These are phyloP conservation scores for Sungouiella thailandica DNA, from an alignment of 805 yeast genomes.

Conservation along the genomic window DNA sequence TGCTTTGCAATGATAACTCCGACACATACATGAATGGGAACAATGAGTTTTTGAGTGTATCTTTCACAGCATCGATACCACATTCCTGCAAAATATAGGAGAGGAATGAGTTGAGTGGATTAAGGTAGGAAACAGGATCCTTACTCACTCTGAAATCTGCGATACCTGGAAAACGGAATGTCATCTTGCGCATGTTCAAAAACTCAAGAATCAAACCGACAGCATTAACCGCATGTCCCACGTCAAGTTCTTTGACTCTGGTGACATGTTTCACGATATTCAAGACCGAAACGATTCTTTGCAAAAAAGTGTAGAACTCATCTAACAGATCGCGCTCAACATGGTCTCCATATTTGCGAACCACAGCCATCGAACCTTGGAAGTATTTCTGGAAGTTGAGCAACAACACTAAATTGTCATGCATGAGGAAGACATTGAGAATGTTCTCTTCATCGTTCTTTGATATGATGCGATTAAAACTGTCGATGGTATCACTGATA, in stretches of 20 bases:
- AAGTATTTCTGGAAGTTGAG: conserved; percentile 47
- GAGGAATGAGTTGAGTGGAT: conserved; percentile 55
- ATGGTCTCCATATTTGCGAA: conserved; percentile 63
- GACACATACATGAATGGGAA: conserved; percentile 39
- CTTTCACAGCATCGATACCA: conserved; percentile 19
- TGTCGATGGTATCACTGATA: conserved; percentile 21
- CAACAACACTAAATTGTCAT: conserved; percentile 37
- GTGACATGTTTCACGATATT: conserved; percentile 25
- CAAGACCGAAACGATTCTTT: conserved; percentile 41
- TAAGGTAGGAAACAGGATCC: conserved; percentile 50
- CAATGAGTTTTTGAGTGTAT: conserved; percentile 6
- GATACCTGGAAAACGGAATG: conserved; percentile 24
- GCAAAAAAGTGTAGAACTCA: conserved; percentile 46
- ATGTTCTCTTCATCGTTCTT: conserved; percentile 16
- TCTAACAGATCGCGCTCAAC: conserved; percentile 50
- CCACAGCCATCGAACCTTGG: conserved; percentile 54
- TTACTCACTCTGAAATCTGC: conserved; percentile 41
- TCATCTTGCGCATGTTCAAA: conserved; percentile 22
- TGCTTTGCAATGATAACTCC: conserved; percentile 54
- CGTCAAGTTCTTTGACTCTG: conserved; percentile 19
- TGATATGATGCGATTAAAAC: conserved; percentile 18
- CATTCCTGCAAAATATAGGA: conserved; percentile 39
- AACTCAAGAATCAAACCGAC: conserved; percentile 25
- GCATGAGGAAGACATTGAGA: conserved; percentile 21
- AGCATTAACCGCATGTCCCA: no score